Conservation (phyloP, 805 yeast genomes). For the Nakazawaea ernobii region DNA sequence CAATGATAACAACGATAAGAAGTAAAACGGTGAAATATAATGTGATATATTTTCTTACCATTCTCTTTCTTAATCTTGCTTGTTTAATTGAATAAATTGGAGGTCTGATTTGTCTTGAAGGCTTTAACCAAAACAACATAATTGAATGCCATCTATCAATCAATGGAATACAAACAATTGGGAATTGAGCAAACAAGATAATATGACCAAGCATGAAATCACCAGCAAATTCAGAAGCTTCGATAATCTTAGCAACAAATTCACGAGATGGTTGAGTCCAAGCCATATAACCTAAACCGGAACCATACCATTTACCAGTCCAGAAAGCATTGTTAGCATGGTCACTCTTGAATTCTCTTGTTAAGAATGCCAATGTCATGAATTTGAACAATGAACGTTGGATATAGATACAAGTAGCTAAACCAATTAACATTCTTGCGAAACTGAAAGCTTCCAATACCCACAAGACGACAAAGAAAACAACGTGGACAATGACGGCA, state of each 20-base stretch:
- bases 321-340: constrained; percentile 97
- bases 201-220: constrained; percentile 93
- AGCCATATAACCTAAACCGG: constrained; percentile 90
- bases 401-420: constrained; percentile 74
- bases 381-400: constrained; percentile 86
- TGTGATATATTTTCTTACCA: constrained; percentile 89
- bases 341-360: constrained; percentile 96
- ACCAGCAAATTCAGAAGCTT: constrained; percentile 92
- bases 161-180: constrained; percentile 77
- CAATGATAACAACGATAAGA: constrained; percentile 69
- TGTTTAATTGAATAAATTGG: constrained; percentile 97
- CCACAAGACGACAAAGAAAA: constrained; percentile 95
- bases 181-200: constrained; percentile 82
- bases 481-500: constrained; percentile 81
- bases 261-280: constrained; percentile 96
- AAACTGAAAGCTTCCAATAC: constrained; percentile 90
- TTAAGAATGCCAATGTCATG: constrained; percentile 70
- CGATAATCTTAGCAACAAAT: constrained; percentile 88
- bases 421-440: constrained; percentile 80
- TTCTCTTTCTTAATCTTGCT: constrained; percentile 92
- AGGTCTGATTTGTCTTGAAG: constrained; percentile 94
- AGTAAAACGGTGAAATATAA: constrained; percentile 69
- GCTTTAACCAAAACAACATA: constrained; percentile 98
- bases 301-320: constrained; percentile 99
- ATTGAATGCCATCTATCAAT: constrained; percentile 97